Evolutionary conservation across 208 protist species (phyloP).

Genomic region (Leishmania lainsoni): DNA sequence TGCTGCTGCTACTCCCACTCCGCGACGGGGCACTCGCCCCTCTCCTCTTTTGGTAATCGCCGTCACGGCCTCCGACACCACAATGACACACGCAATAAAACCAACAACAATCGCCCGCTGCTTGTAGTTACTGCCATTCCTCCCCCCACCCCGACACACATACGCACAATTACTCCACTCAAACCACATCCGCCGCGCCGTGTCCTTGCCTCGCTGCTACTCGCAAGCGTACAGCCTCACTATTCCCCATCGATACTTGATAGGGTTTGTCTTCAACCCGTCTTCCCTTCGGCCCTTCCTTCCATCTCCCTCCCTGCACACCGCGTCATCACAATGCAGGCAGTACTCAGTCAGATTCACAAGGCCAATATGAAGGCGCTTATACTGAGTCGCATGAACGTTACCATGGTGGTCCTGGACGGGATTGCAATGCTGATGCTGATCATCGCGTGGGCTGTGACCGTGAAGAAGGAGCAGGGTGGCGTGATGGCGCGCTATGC

Average conservation of each 20-base stretch:
- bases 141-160: not conserved
- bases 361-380: conserved; percentile 76
- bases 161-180: not conserved
- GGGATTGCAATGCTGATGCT: conserved; percentile 65
- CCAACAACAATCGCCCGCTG: not conserved
- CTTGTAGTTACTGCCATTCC: not conserved
- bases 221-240: too few species aligned
- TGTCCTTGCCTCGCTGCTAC: not conserved
- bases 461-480: conserved; percentile 49
- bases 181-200: not conserved
- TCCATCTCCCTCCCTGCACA: not conserved
- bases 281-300: conserved; percentile 6
- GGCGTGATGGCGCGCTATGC: conserved; percentile 54
- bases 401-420: conserved; percentile 60
- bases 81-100: not conserved
- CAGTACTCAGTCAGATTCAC: conserved; percentile 66
- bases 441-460: conserved; percentile 67
- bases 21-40: not conserved
- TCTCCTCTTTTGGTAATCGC: not conserved
- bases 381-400: conserved; percentile 67
- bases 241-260: not conserved
- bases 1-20: not conserved
- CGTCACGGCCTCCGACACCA: not conserved
- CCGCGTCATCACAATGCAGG: conserved; percentile 50
- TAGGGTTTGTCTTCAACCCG: not conserved